Base-by-base conservation (phyloP, 2,329 filamentous ascomycete species). In the Colletotrichum siamense region DNA sequence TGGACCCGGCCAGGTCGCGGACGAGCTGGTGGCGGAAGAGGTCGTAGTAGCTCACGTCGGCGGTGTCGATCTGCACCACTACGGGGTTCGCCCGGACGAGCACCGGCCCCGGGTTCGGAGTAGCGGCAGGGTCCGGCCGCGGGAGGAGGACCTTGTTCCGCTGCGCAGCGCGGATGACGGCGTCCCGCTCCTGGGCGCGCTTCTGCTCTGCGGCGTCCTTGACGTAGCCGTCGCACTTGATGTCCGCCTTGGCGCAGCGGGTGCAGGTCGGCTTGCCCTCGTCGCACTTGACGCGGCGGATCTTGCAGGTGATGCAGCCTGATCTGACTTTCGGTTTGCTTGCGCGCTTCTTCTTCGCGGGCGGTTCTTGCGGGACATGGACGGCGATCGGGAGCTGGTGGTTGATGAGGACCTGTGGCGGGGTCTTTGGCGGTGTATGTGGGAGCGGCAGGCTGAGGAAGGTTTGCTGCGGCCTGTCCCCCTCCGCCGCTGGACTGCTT, bases 241-340 rank as follows among this genome's bases (percentile, higher is more conserved):
- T 30, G 22, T 78, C 68, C 8, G 72, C 69, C 32, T 74, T 78
- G 12, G 66, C 66, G 44, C 78, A 79, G 24, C 77, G 77, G 55
- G 16, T n/a, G 70, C 80, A 81, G 22, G 73, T 72, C 18, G 82
- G 82, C 49, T 79, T 81, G 18, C 76, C 74, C 72, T 83, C 81
- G 64, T 81, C 81, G 73, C 82, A 83, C 76, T 83, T 83, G 65
- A 83, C 81, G 26, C 81, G 78, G 18, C 82, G 79, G 49, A 73
- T 69, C 74, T 82, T 81, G 76, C 78, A 79, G 30, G 78, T 79
- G 28, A 78, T 61, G 59, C 78, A 79, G 18, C 78, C 78, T 4
- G 78, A 77, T 5, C 75, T 66, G 24, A 77, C 77, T 26, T 78
- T 79, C 2, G 75, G 75, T 8, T n/a, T 73, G 65, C 75, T 78